Evolutionary conservation across 352 stramenopile genomes (phyloP), one percentile per base, ranked within the genome.

Genomic region (Phytophthora capsici): DNA sequence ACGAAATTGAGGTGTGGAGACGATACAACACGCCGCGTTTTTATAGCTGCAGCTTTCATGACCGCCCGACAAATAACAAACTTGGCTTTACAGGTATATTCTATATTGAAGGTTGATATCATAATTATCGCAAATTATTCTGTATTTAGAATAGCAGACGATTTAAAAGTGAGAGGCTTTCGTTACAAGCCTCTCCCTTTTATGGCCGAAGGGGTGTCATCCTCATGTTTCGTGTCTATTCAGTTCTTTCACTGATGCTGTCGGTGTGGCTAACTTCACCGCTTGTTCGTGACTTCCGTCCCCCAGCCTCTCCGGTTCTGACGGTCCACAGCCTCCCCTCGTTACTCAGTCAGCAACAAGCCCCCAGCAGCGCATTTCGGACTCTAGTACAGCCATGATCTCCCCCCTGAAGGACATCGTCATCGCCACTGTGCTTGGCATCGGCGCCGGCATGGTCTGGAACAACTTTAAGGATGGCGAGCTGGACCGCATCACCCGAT

Each of bases 401-500:
- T 94, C 81, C 63, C 84, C 85, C 9, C 48, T 93, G 32, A 93
- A 90, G 76, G 87, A 95, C 75, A 90, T 95, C 53, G 49, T 89
- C 30, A 81, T 95, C 69, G 87, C 75, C 80, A 82, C 80, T 30
- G 59, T 50, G 57, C 86, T 95, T 49, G 87, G 84, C 65, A 36
- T 91, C 46, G 59, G 69, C 44, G 62, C 63, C 17, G 85, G 59
- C 63, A 23, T 73, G 32, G n/a, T 81, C 25, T 95, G 86, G 84
- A 84, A 90, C 73, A 75, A 77, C 58, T 89, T 56, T 40, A 90
- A 88, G 69, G 71, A 89, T 61, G 65, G 56, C 45, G 80, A 94
- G 68, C 66, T 95, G 58, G 80, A 86, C 68, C 82, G 82, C 71
- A 92, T 90, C 65, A 78, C 78, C 64, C 59, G 66, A 60, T 95